Percentiles rank a stretch among this genome's conserved stretches.
Evolutionary conservation across 2,329 filamentous ascomycete species (phyloP).

Genomic region (Fusarium heterosporum): DNA sequence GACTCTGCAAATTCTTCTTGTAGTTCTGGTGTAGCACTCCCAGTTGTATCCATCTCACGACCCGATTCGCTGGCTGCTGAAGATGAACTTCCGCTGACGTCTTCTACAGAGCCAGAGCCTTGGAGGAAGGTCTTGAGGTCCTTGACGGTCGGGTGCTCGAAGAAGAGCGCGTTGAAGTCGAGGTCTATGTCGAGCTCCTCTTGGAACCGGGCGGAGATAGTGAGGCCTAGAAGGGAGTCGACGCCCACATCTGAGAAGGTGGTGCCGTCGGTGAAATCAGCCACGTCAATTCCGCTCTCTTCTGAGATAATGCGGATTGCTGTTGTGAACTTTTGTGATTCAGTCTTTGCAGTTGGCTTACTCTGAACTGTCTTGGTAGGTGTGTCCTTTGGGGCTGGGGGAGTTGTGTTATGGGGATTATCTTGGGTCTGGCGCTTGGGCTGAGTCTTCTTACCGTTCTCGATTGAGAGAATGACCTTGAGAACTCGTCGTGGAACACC

Average conservation of each 20-base stretch:
- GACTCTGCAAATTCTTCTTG: slow-evolving; percentile 18
- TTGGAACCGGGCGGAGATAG: slow-evolving; percentile 66
- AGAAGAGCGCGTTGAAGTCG: slow-evolving; percentile 62
- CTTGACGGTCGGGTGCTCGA: slow-evolving; percentile 66
- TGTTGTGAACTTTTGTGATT: slow-evolving; percentile 4
- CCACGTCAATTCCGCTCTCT: slow-evolving; percentile 34
- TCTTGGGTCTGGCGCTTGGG: slow-evolving; percentile 17
- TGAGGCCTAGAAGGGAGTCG: slow-evolving; percentile 71
- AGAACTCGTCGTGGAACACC: slow-evolving; percentile 38
- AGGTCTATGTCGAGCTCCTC: slow-evolving; percentile 69
- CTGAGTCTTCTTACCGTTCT: slow-evolving; percentile 33
- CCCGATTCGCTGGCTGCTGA: slow-evolving; percentile 31
- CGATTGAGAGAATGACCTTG: slow-evolving; percentile 34
- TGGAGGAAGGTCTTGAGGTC: slow-evolving; percentile 58
- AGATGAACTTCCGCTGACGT: slow-evolving; percentile 20
- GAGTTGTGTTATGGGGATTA: neutral
- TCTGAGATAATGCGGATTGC: slow-evolving; percentile 35
- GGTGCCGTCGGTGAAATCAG: slow-evolving; percentile 66
- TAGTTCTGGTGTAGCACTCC: slow-evolving; percentile 5
- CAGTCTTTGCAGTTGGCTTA: neutral
- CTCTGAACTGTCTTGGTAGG: rapidly evolving
- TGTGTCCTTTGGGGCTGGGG: rapidly evolving
- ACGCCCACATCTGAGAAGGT: slow-evolving; percentile 69
- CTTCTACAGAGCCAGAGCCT: slow-evolving; percentile 1
- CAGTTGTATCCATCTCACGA: neutral